Evolutionary conservation across 352 stramenopile species (phyloP).

Genomic region (Phytophthora multivora): DNA sequence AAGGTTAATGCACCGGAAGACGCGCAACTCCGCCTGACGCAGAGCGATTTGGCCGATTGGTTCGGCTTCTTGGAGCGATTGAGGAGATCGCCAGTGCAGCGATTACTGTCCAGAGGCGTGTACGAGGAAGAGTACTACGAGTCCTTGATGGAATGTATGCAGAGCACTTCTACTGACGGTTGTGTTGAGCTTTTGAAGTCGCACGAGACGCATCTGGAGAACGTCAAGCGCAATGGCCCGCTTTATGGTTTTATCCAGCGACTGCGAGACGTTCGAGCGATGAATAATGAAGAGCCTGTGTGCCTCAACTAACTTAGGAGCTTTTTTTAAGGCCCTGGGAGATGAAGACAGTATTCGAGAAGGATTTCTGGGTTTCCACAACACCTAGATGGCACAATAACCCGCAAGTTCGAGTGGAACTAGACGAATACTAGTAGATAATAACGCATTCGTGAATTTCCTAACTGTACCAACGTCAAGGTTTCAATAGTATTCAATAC

Average conservation of each 20-base stretch:
- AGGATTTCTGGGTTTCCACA: too few species aligned
- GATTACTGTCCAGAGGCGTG: conserved; percentile 74
- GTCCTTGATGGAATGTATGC: conserved; percentile 77
- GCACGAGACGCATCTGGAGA: conserved; percentile 66
- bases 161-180: conserved; percentile 48
- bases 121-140: conserved; percentile 80
- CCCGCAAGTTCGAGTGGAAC: too few species aligned
- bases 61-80: conserved; percentile 70
- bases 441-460: too few species aligned
- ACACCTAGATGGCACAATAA: too few species aligned
- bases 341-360: too few species aligned
- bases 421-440: too few species aligned
- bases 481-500: too few species aligned
- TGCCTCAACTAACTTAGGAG: conserved; percentile 33
- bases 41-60: conserved; percentile 64
- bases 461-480: too few species aligned
- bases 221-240: conserved; percentile 48
- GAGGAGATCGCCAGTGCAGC: conserved; percentile 61
- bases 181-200: conserved; percentile 66
- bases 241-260: conserved; percentile 57
- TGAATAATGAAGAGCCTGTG: conserved; percentile 41
- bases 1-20: conserved; percentile 60
- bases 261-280: conserved; percentile 51
- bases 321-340: too few species aligned
- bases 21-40: conserved; percentile 67